A percentile compares a stretch with the other conserved stretches of the same genome.
Conservation (phyloP, 2,329 filamentous ascomycete genomes). For the Aspergillus arachidicola region DNA sequence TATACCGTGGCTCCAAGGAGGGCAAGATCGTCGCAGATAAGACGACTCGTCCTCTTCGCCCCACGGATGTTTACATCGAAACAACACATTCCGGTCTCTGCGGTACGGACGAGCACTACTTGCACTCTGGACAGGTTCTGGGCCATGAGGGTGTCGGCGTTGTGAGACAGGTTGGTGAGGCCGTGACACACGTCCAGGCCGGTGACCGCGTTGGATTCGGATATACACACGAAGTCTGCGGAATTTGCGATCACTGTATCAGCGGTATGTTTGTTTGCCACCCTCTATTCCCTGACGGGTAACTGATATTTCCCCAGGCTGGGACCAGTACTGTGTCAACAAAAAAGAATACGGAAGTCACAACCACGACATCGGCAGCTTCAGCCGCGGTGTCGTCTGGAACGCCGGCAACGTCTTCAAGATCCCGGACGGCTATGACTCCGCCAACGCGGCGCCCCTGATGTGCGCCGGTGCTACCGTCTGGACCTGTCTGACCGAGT, state of each 20-base stretch:
- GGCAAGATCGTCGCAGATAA: constrained; percentile 18
- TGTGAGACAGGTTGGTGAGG: constrained; percentile 50
- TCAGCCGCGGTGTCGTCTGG: constrained; percentile 34
- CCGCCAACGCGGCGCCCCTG: constrained; percentile 32
- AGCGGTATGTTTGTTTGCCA: constrained; percentile 14
- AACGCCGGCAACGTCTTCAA: constrained; percentile 25
- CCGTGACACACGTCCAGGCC: constrained; percentile 49
- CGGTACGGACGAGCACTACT: constrained; percentile 27
- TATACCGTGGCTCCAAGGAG: constrained; percentile 22
- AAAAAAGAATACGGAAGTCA: constrained; percentile 29
- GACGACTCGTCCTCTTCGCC: constrained; percentile 11
- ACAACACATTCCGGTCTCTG: constrained; percentile 28
- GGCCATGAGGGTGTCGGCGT: constrained; percentile 59
- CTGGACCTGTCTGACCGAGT: constrained; percentile 64
- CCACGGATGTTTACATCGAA: constrained; percentile 22
- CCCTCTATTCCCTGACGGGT: not conserved
- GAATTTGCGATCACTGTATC: constrained; percentile 34
- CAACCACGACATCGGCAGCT: constrained; percentile 33
- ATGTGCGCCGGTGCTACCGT: constrained; percentile 41
- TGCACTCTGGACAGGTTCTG: constrained; percentile 33
- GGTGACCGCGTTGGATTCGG: constrained; percentile 38
- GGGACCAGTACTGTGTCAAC: constrained; percentile 29
- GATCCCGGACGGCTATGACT: constrained; percentile 27
- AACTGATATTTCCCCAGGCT: not conserved
- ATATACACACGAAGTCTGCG: constrained; percentile 31